Conservation (phyloP, 2,329 filamentous ascomycete genomes). For the Cladosporium sp. region DNA sequence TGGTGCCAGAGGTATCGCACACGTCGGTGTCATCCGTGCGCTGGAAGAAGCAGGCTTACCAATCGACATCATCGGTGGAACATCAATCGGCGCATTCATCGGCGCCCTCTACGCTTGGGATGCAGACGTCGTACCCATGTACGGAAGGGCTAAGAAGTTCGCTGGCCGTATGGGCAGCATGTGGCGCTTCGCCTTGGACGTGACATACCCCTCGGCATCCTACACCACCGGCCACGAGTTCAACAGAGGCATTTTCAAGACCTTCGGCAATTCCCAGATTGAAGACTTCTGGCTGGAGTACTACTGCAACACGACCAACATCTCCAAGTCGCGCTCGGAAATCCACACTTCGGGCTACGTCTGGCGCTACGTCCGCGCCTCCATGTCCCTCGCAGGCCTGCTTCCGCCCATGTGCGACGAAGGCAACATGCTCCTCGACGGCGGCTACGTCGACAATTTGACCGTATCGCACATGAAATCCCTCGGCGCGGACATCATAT, state of each 20-base stretch:
- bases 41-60: slow-evolving; percentile 96
- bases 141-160: slow-evolving; percentile 95
- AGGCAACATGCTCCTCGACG: slow-evolving; percentile 92
- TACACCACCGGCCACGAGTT: slow-evolving; percentile 99
- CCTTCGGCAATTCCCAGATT: slow-evolving; percentile 93
- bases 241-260: slow-evolving; percentile 98
- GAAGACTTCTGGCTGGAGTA: slow-evolving; percentile 99
- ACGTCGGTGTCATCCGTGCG: slow-evolving; percentile 89
- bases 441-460: slow-evolving; percentile 94
- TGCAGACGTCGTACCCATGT: slow-evolving; percentile 95
- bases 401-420: slow-evolving; percentile 94
- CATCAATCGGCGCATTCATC: slow-evolving; percentile 93
- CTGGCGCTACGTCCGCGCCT: slow-evolving; percentile 94
- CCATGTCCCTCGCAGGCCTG: slow-evolving; percentile 92
- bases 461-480: slow-evolving; percentile 97
- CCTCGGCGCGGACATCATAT: slow-evolving; percentile 87
- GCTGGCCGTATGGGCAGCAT: slow-evolving; percentile 97
- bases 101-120: slow-evolving; percentile 94
- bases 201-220: slow-evolving; percentile 93
- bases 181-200: slow-evolving; percentile 94
- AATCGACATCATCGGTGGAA: slow-evolving; percentile 91
- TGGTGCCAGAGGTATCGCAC: slow-evolving; percentile 84
- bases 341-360: slow-evolving; percentile 96
- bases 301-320: slow-evolving; percentile 99
- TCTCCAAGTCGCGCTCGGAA: slow-evolving; percentile 86